Base-by-base conservation (phyloP, 805 yeast species). In the Saccharomycopsis sp. region DNA sequence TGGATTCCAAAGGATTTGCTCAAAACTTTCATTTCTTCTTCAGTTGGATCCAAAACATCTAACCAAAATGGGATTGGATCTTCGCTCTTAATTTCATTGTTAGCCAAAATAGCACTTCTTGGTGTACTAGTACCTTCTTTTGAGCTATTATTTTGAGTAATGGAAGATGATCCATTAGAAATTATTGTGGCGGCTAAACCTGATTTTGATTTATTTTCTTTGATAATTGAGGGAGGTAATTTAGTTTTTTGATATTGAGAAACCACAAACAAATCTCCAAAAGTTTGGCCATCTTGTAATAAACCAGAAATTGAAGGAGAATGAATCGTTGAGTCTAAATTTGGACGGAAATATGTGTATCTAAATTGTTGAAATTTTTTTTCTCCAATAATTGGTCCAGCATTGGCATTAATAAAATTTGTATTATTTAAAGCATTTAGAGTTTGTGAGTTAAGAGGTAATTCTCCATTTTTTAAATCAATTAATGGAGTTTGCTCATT, bases 1-100 rank as follows among this genome's bases (percentile, higher is more conserved):
- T 89, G 98, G 42, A 89, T 85, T 1, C 94, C 95, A 62, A 89
- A 89, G 0, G 96, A 77, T 52, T 86, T 86, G 21, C 94, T 75
- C 12, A 89, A 52, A 0, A 81, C 92, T 53, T 89, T 87, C 94
- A 92, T 85, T 58, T 89, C 98, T 50, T 87, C 96, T 54, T 92
- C 97, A 0, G 95, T 83, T 9, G 98, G 98, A 53, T 85, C 81
- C 42, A 84, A 63, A 10, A 89, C 82, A 58, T 89, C 97, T 9
- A 89, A 67, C 98, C 98, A 89, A 67, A 89, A 87, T 14, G 95
- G 88, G 2, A 76, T 65, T 6, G 65, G 66, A 18, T 69, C 72
- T 10, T 55, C 32, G 13, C 29, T 5, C 2, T 13, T 31, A n/a
- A 32, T n/a, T 12, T 42, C 27, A 9, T 46, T 37, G 20, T 45